Base-by-base conservation (phyloP, 2,329 filamentous ascomycete genomes). In the Pestalotiopsis sp. region DNA sequence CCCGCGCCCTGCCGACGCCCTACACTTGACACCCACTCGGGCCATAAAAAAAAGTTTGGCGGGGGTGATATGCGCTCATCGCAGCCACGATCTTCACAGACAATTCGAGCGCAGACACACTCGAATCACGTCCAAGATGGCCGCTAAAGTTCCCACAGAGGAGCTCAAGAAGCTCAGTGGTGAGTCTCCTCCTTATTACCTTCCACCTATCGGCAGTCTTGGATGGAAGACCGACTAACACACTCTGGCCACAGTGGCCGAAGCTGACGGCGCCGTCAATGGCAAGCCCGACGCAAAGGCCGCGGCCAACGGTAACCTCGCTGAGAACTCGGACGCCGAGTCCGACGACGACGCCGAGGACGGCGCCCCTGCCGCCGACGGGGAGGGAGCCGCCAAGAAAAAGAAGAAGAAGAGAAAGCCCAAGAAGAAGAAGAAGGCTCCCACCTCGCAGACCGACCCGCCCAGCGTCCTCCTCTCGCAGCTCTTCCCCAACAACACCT, bases 401-500 rank as follows among this genome's bases (percentile, higher is more conserved):
- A 94, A 94, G 84, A 95, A 95, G 86, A 94, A 93, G 86, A 93
- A 91, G 85, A 91, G 89, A 82, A 88, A 90, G 78, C 90, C 90
- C 80, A 92, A 90, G 84, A 92, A 92, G 87, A 92, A 90, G 80
- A 86, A 87, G 82, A 87, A 86, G 80, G 79, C 80, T 17, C 85
- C 90, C 65, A 93, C 92, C 68, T 85, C 86, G 62, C 93, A 97
- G 82, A 92, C 91, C n/a, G 86, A 89, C 66, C 93, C 93, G 39
- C 93, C 93, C 3, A 89, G 92, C 59, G 90, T 96, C 27, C 86
- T 90, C 57, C 81, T 97, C 45, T 90, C 92, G 41, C 88, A 90
- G 73, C 85, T 97, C 58, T 96, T 94, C 83, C 89, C 91, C 66
- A 88, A 88, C 79, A 86, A 88, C 76, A 84, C 84, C 73, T 97